Conservation (phyloP, 805 yeast genomes). For the Myxozyma sirexii region DNA sequence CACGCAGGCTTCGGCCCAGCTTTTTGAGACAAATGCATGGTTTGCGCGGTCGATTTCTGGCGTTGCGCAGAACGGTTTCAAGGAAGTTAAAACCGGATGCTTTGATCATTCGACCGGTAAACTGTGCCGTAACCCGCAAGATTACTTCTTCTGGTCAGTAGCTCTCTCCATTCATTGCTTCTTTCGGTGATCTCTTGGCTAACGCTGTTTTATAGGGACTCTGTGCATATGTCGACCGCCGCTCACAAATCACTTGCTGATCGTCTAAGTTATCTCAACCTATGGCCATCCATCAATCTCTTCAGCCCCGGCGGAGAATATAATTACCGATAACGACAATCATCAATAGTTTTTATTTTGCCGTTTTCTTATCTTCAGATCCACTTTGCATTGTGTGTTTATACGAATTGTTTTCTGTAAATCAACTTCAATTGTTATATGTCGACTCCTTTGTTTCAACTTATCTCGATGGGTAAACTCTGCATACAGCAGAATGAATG, state of each 20-base stretch:
- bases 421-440: too few relatives aligned
- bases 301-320: background rate
- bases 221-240: constrained; percentile 28
- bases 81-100: constrained; percentile 8
- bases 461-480: too few relatives aligned
- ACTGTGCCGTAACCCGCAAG: constrained; percentile 16
- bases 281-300: constrained; percentile 21
- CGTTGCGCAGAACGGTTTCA: constrained; percentile 18
- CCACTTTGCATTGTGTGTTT: too few relatives aligned
- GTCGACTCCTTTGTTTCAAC: too few relatives aligned
- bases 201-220: constrained; percentile 18
- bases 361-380: too few relatives aligned
- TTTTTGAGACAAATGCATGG: constrained; percentile 31
- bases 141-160: constrained; percentile 26
- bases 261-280: constrained; percentile 15
- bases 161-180: background rate
- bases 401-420: too few relatives aligned
- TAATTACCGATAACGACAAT: background rate
- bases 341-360: too few relatives aligned
- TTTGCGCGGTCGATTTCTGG: constrained; percentile 26
- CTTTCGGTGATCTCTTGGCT: background rate
- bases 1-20: constrained; percentile 17
- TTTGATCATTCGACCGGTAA: constrained; percentile 13
- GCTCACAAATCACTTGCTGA: constrained; percentile 25
- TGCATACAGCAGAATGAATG: too few relatives aligned